Evolutionary conservation across 257 asterid species (phyloP).

Genomic region (Solanum appendiculatum): DNA sequence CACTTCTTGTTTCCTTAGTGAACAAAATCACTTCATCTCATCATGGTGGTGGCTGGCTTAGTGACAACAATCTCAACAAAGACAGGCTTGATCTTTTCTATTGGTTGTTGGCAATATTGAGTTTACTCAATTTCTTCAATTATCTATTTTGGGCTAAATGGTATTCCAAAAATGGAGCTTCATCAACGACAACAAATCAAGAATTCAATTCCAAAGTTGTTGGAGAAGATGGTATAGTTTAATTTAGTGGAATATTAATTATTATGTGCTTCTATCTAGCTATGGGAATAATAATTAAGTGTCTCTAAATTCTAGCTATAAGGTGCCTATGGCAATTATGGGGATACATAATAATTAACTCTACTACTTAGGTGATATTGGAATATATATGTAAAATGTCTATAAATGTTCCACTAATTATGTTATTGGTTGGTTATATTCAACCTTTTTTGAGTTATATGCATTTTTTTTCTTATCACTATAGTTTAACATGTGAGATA

Average conservation of each 20-base stretch:
- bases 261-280: background rate
- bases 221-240: constrained; percentile 26
- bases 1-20: constrained; percentile 69
- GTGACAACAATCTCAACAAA: constrained; percentile 52
- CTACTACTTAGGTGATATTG: background rate
- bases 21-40: constrained; percentile 37
- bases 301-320: background rate
- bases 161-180: constrained; percentile 23
- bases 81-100: constrained; percentile 76
- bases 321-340: background rate
- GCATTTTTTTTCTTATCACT: background rate
- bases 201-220: constrained; percentile 20
- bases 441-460: too few species aligned
- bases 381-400: background rate
- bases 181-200: background rate
- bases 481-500: background rate
- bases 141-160: constrained; percentile 73
- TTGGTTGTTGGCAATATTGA: constrained; percentile 56
- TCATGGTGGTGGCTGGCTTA: constrained; percentile 67
- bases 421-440: background rate
- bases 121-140: constrained; percentile 66
- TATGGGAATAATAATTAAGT: background rate
- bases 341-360: background rate
- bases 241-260: background rate
- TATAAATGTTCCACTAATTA: background rate